Evolutionary conservation across 108 stramenopile genomes (phyloP), one percentile per base, ranked within the genome.

Genomic region (Fistulifera pelliculosa): DNA sequence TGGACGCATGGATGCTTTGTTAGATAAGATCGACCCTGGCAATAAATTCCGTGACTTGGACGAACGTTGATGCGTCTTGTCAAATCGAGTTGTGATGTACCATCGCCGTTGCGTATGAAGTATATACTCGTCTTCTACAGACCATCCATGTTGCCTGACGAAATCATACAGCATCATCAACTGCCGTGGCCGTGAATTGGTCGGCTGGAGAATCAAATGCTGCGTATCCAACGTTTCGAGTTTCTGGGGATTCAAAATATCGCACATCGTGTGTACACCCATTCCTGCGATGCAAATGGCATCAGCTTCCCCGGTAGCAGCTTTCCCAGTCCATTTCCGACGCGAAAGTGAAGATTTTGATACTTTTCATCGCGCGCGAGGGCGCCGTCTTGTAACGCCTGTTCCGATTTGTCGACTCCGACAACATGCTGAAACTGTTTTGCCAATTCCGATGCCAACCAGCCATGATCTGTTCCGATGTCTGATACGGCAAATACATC

Each of bases 391-490:
- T 75, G 55, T 28, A 85, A 60, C 0, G 83, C 81, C 18, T 61
- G 56, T 43, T 69, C 38, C 2, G 88, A 85, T 40, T 75, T 55
- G 64, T 90, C 88, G 15, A 83, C 75, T 1, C 88, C 88, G 23
- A 69, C 58, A 7, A 90, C 88, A 44, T 39, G 65, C 1, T 73
- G 56, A 59, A 76, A 81, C 27, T 57, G 45, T 25, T 75, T 71
- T 27, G 82, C 68, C 54, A 90, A 52, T n/a, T 73, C 71, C 10
- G 79, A 47, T 17, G 84, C 66, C 19, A 90, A 53, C 28, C 85
- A 58, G 5, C 88, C 88, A 58, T 90, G 88, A 67, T 90, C 88
- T 24, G 84, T 86, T 4, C 84, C 88, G 23, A 90, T 65, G 57
- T 90, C 88, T 13, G 76, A 81, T 27, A 81, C 59, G 11, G 77